Conservation (phyloP, 768 basidiomycete species). For the Mycena rosella region DNA sequence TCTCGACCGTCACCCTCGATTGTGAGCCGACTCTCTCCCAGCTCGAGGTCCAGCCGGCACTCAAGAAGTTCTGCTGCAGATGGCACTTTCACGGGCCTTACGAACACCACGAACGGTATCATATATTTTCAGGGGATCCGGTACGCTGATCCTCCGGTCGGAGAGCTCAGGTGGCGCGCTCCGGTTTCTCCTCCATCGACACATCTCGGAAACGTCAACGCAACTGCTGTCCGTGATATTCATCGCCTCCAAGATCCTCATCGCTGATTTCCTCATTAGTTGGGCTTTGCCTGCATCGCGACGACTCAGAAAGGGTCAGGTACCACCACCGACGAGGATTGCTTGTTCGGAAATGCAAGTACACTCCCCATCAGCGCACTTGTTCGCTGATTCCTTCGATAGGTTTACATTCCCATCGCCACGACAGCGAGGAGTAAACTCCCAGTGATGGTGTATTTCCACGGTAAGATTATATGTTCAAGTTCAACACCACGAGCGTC, state of each 20-base stretch:
- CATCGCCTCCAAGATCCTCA: too few relatives aligned
- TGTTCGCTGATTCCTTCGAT: background rate
- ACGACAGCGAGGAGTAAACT: slow-evolving; percentile 22
- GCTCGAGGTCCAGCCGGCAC: background rate
- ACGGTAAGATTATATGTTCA: slow-evolving; percentile 47
- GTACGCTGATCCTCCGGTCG: slow-evolving; percentile 58
- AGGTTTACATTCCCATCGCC: slow-evolving; percentile 37
- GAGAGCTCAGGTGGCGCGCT: slow-evolving; percentile 55
- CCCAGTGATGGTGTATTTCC: too few relatives aligned
- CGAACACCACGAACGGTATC: slow-evolving; percentile 46
- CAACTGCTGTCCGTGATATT: too few relatives aligned
- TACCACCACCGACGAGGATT: slow-evolving; percentile 55
- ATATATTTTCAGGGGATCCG: slow-evolving; percentile 56
- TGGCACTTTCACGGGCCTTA: slow-evolving; percentile 52
- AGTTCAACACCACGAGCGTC: too few relatives aligned
- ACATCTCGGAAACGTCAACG: slow-evolving; percentile 52
- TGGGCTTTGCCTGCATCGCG: slow-evolving; percentile 36
- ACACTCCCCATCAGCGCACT: too few relatives aligned
- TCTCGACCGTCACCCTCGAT: slow-evolving; percentile 39
- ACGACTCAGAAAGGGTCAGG: too few relatives aligned
- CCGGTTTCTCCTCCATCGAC: slow-evolving; percentile 53
- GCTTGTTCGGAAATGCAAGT: slow-evolving; percentile 57
- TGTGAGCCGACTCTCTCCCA: slow-evolving; percentile 1
- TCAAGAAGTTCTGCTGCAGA: slow-evolving; percentile 31
- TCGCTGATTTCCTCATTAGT: slow-evolving; percentile 38